A percentile compares a stretch with the other conserved stretches of the same genome.
Evolutionary conservation across 768 basidiomycete genomes (phyloP).

Genomic region (Phylloporus sp.): DNA sequence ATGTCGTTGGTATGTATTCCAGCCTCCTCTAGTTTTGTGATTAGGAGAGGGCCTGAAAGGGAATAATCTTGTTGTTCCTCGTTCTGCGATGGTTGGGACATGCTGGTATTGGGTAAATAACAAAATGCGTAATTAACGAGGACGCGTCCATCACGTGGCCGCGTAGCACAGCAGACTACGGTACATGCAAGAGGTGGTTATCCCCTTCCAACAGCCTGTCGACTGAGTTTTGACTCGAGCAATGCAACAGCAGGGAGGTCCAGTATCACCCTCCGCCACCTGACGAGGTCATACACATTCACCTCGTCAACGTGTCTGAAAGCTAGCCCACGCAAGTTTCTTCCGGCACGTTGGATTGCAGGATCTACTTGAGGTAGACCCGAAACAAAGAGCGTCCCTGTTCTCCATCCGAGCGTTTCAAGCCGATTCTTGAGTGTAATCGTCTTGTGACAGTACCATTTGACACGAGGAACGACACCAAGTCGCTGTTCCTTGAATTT

Average conservation of each 20-base stretch:
- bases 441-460: constrained; percentile 74
- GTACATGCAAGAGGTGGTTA: neutral
- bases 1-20: constrained; percentile 89
- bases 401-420: constrained; percentile 59
- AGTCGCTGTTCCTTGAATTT: constrained; percentile 74
- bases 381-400: constrained; percentile 69
- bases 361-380: constrained; percentile 53
- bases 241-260: constrained; percentile 81
- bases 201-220: constrained; percentile 17
- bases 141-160: constrained; percentile 34
- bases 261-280: constrained; percentile 77
- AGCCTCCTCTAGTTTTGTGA: constrained; percentile 80
- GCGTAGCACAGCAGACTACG: constrained; percentile 10
- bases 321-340: constrained; percentile 70
- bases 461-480: constrained; percentile 68
- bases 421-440: constrained; percentile 61
- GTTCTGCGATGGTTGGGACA: constrained; percentile 50
- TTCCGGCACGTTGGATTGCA: constrained; percentile 56
- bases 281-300: constrained; percentile 78
- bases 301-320: constrained; percentile 61
- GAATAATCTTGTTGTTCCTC: constrained; percentile 50
- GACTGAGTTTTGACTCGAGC: constrained; percentile 62
- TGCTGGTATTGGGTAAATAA: neutral
- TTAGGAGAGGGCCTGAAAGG: constrained; percentile 77
- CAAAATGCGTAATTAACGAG: neutral